These are phyloP conservation scores for Selaginella moellendorffii DNA, from an alignment of 75 land plant species.

Conservation along the genomic window DNA sequence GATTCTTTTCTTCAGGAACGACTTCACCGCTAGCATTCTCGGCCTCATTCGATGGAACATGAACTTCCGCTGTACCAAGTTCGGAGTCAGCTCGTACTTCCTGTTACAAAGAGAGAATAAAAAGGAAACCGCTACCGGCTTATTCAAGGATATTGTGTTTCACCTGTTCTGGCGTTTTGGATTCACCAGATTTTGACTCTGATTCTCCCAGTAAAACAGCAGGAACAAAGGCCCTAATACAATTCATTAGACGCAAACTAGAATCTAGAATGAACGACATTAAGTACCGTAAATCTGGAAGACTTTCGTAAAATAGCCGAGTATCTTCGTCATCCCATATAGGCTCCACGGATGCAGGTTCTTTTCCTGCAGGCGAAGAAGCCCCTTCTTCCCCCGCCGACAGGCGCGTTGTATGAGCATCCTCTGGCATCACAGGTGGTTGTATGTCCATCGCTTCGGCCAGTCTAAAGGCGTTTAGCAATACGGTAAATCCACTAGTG, in stretches of 20 bases:
- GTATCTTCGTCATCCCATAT: conserved; percentile 99
- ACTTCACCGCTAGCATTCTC: too few relatives aligned
- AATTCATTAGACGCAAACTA: not conserved
- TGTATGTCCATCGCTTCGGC: conserved; percentile 96
- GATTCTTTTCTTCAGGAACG: conserved; percentile 54
- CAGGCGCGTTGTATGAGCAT: conserved; percentile 86
- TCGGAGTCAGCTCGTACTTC: too few relatives aligned
- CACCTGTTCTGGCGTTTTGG: conserved; percentile 41
- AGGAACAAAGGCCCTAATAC: conserved; percentile 91
- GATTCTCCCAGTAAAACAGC: conserved; percentile 92
- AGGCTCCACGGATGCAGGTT: conserved; percentile 56
- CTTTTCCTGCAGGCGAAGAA: conserved; percentile 47
- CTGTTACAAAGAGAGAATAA: too few relatives aligned
- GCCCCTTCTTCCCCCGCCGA: conserved; percentile 61
- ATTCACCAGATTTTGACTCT: conserved; percentile 55
- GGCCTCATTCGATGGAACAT: too few relatives aligned
- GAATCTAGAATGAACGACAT: not conserved
- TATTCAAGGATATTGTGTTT: too few relatives aligned
- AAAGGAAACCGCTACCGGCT: too few relatives aligned
- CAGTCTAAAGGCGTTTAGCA: conserved; percentile 33
- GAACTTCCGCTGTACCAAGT: too few relatives aligned
- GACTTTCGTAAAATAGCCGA: conserved; percentile 82
- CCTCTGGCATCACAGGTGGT: conserved; percentile 96
- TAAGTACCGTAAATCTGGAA: conserved; percentile 84
- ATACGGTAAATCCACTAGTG: not conserved